phyloP scores from a whole-genome alignment of 225 moss, liverwort and hornwort genomes.

The Marchantia polymorpha region DNA sequence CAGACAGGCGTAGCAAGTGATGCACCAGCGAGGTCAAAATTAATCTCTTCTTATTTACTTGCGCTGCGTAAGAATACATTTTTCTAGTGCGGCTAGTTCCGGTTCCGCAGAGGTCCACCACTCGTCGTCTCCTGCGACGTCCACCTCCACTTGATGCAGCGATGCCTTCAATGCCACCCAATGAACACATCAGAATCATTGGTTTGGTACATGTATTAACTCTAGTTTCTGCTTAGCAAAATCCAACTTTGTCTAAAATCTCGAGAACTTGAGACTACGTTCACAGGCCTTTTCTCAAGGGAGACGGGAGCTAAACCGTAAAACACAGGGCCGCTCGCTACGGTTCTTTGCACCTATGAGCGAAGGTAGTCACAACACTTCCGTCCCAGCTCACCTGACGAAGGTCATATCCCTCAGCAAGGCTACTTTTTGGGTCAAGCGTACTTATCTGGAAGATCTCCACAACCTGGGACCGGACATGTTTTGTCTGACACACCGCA shows the following conservation, averaged over 20 bases:
- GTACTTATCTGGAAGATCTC: background rate
- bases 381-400: background rate
- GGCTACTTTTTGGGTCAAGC: background rate
- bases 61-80: background rate
- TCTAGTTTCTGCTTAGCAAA: background rate
- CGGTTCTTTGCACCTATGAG: background rate
- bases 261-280: background rate
- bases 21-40: no score
- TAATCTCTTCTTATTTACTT: slow-evolving; percentile 6
- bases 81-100: slow-evolving; percentile 36
- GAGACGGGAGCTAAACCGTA: background rate
- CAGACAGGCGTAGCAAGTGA: no score
- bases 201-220: no score
- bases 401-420: no score
- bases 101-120: slow-evolving; percentile 48
- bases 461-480: background rate
- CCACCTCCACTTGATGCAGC: background rate
- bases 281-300: background rate
- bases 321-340: background rate
- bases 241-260: background rate
- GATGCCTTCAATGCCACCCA: slow-evolving; percentile 10
- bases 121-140: slow-evolving; percentile 27
- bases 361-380: no score
- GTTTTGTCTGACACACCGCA: slow-evolving; percentile 4
- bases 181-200: background rate